Base-by-base conservation (phyloP, 2,329 filamentous ascomycete genomes). In the Penicillium aurantiogriseum region DNA sequence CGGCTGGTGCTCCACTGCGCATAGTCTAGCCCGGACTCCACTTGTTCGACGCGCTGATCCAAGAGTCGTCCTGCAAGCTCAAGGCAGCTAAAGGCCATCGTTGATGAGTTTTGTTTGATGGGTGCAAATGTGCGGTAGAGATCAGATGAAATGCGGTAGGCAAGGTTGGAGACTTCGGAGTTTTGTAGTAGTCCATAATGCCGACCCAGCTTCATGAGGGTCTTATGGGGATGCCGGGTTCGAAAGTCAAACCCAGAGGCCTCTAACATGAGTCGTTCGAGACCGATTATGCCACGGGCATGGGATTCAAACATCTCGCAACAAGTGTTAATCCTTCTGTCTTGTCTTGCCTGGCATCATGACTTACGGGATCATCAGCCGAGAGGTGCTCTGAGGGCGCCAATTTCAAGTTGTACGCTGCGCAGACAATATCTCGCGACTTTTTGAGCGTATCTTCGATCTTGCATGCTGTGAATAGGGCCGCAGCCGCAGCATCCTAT, bases 401-500 rank as follows among this genome's bases (percentile, higher is more conserved):
- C 76, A 80, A 84, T 76, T 92, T 94, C 38, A 96, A 79, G 70
- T 96, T 97, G 76, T 93, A 91, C 25, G 91, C 88, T 1, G 92
- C 92, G 57, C 91, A 95, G 17, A 97, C 81, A 60, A 99, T 95
- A 62, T 99, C 94, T 57, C 85, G 87, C 4, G 91, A 96, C 79
- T 97, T 97, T 78, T 99, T 99, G 64, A 97, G 84, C 0, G 94
- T 99, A 74, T 99, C 94, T 75, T 99, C 94, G 45, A 95, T 92
- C 78, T 99, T 99, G 81, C 93, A 97, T 2, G 92, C 92, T 3
- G 92, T 90, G 69, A 97, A 93, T 9, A 99, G 80, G 25, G 91
- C 89, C 1, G 94, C 91, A 7, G 94, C 85, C 0, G 93, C 91
- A 2, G 91, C 92, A 71, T 97, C 93, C 74, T 91, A 76, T 63